phyloP scores from a whole-genome alignment of 768 basidiomycete species.

The Asterophora lycoperdoides region DNA sequence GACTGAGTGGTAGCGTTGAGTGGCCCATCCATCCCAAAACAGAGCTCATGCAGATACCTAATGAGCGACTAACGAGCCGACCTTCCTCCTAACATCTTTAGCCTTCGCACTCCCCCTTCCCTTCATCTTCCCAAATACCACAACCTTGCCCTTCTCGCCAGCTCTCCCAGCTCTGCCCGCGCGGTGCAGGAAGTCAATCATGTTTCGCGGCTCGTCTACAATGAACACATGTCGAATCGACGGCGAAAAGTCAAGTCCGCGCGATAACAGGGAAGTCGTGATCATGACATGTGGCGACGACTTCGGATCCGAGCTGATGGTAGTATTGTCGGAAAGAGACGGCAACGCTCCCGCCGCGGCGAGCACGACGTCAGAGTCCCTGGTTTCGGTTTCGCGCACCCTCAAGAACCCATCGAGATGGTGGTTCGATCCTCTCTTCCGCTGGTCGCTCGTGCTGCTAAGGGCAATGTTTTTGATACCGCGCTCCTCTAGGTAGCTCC shows the following conservation, averaged over 20 bases:
- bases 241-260: conserved; percentile 85
- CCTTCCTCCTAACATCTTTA: conserved; percentile 47
- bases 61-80: conserved; percentile 36
- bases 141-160: conserved; percentile 63
- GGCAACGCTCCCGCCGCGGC: conserved; percentile 4
- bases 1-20: neutral
- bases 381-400: conserved; percentile 13
- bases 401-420: conserved; percentile 75
- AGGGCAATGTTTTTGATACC: conserved; percentile 62
- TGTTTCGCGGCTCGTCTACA: conserved; percentile 82
- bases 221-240: conserved; percentile 79
- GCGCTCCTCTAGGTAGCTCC: conserved; percentile 51
- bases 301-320: conserved; percentile 25
- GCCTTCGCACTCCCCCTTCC: conserved; percentile 57
- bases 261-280: conserved; percentile 86
- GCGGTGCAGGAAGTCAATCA: conserved; percentile 89
- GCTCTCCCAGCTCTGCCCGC: conserved; percentile 83
- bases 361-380: neutral
- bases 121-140: conserved; percentile 68
- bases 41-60: neutral
- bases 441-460: conserved; percentile 54
- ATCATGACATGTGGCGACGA: conserved; percentile 64
- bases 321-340: neutral
- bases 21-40: neutral
- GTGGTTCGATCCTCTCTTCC: conserved; percentile 66